Percentiles rank a stretch among this genome's conserved stretches.
Evolutionary conservation across 805 yeast species (phyloP).

Genomic region (Candida verbasci): DNA sequence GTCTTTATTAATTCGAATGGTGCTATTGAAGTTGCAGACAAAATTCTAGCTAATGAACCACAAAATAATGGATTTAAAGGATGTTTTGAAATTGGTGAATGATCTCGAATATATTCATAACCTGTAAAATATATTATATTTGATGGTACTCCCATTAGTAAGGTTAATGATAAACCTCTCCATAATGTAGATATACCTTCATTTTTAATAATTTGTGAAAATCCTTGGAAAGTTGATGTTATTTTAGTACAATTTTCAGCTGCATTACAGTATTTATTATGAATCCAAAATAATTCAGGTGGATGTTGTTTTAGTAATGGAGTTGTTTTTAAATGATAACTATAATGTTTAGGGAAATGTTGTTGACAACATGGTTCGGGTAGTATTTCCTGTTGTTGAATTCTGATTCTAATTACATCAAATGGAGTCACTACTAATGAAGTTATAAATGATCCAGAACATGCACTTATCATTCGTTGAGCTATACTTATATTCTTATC

Average conservation of each 20-base stretch:
- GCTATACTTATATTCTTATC: constrained; percentile 38
- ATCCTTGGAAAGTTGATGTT: constrained; percentile 72
- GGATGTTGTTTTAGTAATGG: constrained; percentile 30
- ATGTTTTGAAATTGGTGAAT: constrained; percentile 39
- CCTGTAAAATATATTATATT: constrained; percentile 93
- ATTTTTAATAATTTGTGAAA: constrained; percentile 54
- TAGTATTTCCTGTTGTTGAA: constrained; percentile 72
- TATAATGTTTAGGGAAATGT: constrained; percentile 8
- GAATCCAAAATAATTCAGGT: constrained; percentile 33
- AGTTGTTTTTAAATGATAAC: constrained; percentile 24
- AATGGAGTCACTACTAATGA: constrained; percentile 75
- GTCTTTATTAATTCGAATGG: constrained; percentile 89
- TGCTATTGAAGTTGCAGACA: constrained; percentile 81
- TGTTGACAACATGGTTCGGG: constrained; percentile 28
- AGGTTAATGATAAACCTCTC: constrained; percentile 81
- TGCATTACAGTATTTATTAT: constrained; percentile 31
- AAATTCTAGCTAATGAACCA: constrained; percentile 76
- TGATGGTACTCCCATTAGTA: constrained; percentile 87
- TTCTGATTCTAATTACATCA: constrained; percentile 72
- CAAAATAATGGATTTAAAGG: constrained; percentile 78
- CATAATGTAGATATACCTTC: constrained; percentile 82
- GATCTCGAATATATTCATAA: constrained; percentile 79
- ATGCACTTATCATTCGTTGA: constrained; percentile 75
- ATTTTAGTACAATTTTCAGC: constrained; percentile 43
- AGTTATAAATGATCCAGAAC: constrained; percentile 69